A percentile compares a stretch with the other conserved stretches of the same genome.
Evolutionary conservation across 1,284 basidiomycete genomes (phyloP).

Genomic region (Tilletia setariae): DNA sequence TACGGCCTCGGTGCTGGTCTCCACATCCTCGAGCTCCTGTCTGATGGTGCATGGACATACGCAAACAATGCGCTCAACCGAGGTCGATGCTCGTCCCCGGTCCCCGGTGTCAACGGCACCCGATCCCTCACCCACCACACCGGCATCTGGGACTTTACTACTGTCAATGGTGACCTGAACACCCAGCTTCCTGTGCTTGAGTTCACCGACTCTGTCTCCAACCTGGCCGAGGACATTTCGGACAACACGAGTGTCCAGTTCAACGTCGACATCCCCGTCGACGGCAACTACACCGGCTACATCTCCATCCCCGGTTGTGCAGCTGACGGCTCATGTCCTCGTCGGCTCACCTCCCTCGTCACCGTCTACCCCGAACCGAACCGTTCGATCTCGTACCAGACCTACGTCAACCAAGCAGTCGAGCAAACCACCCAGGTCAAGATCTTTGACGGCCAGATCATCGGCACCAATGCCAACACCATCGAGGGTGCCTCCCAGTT

Average conservation of each 20-base stretch:
- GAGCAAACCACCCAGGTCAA: conserved; percentile 63
- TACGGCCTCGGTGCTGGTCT: conserved; percentile 73
- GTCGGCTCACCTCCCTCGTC: conserved; percentile 77
- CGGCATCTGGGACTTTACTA: conserved; percentile 43
- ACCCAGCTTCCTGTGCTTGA: conserved; percentile 74
- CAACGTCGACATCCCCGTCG: conserved; percentile 81
- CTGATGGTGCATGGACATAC: conserved; percentile 64
- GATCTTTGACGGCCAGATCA: conserved; percentile 77
- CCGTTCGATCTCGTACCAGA: conserved; percentile 64
- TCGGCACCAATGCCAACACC: not conserved
- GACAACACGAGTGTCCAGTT: conserved; percentile 67
- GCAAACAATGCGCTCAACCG: conserved; percentile 48
- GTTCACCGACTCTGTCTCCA: conserved; percentile 67
- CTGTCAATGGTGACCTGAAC: conserved; percentile 64
- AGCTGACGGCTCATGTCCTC: conserved; percentile 72
- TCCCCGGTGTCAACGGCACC: conserved; percentile 38
- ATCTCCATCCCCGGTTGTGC: conserved; percentile 82
- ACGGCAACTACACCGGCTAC: conserved; percentile 80
- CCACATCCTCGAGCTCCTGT: conserved; percentile 83
- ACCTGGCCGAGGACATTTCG: conserved; percentile 64
- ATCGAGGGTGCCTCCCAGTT: conserved; percentile 23
- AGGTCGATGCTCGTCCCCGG: conserved; percentile 33
- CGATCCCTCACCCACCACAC: conserved; percentile 33
- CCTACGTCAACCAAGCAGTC: conserved; percentile 69
- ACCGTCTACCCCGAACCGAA: conserved; percentile 59